These are phyloP conservation scores for Verticillium zaregamsianum DNA, from an alignment of 2,329 filamentous ascomycete genomes.

Conservation along the genomic window DNA sequence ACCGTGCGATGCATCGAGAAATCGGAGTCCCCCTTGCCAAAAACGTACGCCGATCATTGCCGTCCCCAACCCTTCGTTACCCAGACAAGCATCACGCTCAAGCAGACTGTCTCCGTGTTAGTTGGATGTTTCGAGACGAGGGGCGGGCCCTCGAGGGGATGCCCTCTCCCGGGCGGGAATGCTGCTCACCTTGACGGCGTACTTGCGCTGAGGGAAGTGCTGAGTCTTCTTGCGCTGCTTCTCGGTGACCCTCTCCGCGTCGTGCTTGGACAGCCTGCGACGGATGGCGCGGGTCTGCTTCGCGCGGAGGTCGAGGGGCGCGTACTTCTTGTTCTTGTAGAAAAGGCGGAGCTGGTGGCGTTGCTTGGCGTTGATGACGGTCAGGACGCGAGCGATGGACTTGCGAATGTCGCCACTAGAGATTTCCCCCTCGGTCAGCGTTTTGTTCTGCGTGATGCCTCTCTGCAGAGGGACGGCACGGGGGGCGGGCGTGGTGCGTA, in stretches of 20 bases:
- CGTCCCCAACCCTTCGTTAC: constrained; percentile 1
- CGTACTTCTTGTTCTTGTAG: constrained; percentile 99
- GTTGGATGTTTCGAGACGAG: neutral
- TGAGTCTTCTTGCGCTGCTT: constrained; percentile 95
- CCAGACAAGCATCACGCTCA: neutral
- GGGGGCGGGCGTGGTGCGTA: constrained; percentile 44
- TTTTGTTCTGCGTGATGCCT: neutral
- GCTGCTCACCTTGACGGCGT: constrained; percentile 84
- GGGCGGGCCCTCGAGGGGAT: too few species aligned
- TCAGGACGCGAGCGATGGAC: constrained; percentile 97
- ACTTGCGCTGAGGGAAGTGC: constrained; percentile 99
- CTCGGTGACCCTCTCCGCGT: constrained; percentile 77
- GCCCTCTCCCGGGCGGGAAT: neutral
- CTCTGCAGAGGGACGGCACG: neutral
- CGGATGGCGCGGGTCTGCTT: constrained; percentile 99
- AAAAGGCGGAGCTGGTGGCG: constrained; percentile 95
- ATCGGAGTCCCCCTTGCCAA: constrained; percentile 6
- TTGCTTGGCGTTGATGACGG: constrained; percentile 99
- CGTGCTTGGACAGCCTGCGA: constrained; percentile 88
- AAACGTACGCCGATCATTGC: constrained; percentile 6
- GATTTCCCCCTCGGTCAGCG: neutral
- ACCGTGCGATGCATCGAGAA: constrained; percentile 7
- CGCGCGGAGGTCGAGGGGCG: constrained; percentile 94
- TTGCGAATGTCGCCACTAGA: constrained; percentile 96
- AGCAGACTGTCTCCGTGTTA: neutral